Conservation (phyloP, 129 eudicot species). For the Helichrysum umbraculigerum region DNA sequence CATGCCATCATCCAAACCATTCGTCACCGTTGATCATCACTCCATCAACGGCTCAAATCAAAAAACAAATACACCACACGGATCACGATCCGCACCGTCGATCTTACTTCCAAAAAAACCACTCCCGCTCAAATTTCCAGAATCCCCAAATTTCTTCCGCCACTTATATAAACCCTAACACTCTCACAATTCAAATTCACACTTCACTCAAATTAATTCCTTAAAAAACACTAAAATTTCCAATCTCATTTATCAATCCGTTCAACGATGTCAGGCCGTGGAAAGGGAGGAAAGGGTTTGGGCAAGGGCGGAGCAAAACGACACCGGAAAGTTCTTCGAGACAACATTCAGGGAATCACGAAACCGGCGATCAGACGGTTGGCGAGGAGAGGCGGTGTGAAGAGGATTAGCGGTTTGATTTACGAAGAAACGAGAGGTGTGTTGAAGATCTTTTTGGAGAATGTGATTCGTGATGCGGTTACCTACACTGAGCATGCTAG, state of each 20-base stretch:
- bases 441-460: constrained; percentile 22
- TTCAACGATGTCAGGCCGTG: constrained; percentile 23
- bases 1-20: not conserved
- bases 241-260: not conserved
- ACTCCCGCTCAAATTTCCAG: not conserved
- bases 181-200: not conserved
- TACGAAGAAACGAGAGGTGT: constrained; percentile 22
- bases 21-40: not conserved
- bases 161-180: constrained; percentile 9
- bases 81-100: constrained; percentile 19
- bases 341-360: constrained; percentile 24
- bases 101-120: not conserved
- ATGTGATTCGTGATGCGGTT: constrained; percentile 23
- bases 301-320: constrained; percentile 28
- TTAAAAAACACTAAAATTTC: not conserved
- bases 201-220: not conserved
- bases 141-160: constrained; percentile 12
- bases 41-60: constrained; percentile 9
- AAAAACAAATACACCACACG: not conserved
- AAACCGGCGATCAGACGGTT: constrained; percentile 17
- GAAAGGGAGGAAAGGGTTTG: constrained; percentile 23
- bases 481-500: constrained; percentile 16
- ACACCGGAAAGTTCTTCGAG: constrained; percentile 14
- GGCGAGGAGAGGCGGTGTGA: constrained; percentile 13
- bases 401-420: constrained; percentile 23